Conservation (phyloP, 768 basidiomycete genomes). For the Amanita jacksonii region DNA sequence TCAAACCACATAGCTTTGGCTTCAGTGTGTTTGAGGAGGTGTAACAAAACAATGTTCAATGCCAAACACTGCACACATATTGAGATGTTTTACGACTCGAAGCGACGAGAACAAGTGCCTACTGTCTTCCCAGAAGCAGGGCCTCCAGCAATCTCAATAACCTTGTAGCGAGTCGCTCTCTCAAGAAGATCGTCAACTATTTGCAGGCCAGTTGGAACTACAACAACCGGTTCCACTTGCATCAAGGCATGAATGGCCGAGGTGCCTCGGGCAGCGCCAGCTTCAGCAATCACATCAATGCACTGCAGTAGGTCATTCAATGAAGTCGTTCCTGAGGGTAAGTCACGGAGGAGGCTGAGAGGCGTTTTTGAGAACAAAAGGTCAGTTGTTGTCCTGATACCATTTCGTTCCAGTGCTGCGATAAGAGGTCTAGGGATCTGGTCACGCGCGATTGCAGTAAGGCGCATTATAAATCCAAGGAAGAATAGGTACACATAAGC, state of each 20-base stretch:
- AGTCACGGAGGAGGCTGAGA: conserved; percentile 38
- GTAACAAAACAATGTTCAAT: conserved; percentile 45
- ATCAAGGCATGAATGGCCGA: conserved; percentile 23
- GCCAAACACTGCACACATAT: conserved; percentile 26
- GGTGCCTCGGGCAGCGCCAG: conserved; percentile 33
- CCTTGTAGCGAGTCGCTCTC: conserved; percentile 38
- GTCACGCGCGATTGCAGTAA: conserved; percentile 24
- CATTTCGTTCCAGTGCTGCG: conserved; percentile 33
- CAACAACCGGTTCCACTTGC: conserved; percentile 14
- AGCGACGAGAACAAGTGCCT: conserved; percentile 16
- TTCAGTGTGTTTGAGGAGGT: conserved; percentile 31
- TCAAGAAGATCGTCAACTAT: conserved; percentile 44
- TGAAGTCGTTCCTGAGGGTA: conserved; percentile 40
- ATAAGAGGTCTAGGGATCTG: conserved; percentile 34
- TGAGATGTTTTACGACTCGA: not conserved
- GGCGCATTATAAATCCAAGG: conserved; percentile 26
- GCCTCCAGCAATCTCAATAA: conserved; percentile 65
- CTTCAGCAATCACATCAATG: conserved; percentile 29
- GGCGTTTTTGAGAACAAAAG: conserved; percentile 41
- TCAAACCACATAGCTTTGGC: conserved; percentile 60
- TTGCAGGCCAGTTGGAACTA: conserved; percentile 29
- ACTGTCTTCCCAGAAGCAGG: conserved; percentile 64
- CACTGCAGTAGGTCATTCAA: conserved; percentile 37
- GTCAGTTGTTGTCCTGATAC: conserved; percentile 48
- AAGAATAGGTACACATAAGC: too few relatives aligned